Conservation (phyloP, 768 basidiomycete species). For the Auricularia heimuer region DNA sequence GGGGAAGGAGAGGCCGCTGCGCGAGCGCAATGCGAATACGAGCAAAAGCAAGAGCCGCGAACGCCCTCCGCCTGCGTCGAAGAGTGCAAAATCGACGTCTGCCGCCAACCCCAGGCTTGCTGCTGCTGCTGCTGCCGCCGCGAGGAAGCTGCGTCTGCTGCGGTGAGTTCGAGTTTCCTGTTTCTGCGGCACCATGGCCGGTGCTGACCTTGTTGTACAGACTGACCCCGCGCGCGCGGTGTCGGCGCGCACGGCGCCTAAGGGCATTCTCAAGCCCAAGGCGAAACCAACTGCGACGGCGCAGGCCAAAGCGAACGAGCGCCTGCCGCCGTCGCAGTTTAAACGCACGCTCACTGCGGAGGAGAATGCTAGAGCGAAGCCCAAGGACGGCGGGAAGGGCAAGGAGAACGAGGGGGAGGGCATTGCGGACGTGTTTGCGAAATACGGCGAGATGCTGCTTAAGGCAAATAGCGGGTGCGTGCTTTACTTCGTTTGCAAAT, state of each 20-base stretch:
- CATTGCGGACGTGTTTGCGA: not conserved
- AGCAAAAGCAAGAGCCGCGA: not conserved
- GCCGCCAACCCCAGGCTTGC: too few relatives aligned
- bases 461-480: not conserved
- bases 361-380: not conserved
- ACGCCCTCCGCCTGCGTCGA: not conserved
- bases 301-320: not conserved
- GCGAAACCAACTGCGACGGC: not conserved
- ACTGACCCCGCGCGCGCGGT: not conserved
- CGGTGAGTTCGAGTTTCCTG: too few relatives aligned
- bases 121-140: not conserved
- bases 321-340: not conserved
- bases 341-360: not conserved
- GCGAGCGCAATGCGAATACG: not conserved
- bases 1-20: not conserved
- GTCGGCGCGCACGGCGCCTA: not conserved
- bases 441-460: not conserved
- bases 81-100: not conserved
- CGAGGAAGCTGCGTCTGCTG: not conserved
- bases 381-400: not conserved
- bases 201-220: not conserved
- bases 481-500: too few relatives aligned
- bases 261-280: not conserved
- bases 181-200: too few relatives aligned
- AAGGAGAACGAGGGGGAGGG: not conserved